Evolutionary conservation across 1,284 basidiomycete species (phyloP).

Genomic region (Cutaneotrichosporon spelunceum): DNA sequence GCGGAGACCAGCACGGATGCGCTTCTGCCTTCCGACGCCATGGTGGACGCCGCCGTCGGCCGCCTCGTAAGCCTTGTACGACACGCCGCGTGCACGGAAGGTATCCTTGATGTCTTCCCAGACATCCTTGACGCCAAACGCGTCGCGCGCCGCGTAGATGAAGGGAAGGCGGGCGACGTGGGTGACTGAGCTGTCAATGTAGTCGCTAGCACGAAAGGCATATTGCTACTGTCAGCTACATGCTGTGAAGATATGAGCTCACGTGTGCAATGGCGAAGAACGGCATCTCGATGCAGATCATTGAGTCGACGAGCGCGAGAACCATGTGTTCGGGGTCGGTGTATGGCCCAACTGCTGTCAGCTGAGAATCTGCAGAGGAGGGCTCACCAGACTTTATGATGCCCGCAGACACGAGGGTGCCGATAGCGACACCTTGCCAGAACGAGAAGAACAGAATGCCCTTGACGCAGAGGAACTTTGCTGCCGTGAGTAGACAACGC

Average conservation of each 20-base stretch:
- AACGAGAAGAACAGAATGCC: conserved; percentile 97
- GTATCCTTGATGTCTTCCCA: conserved; percentile 80
- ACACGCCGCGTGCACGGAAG: conserved; percentile 81
- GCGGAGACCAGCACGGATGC: conserved; percentile 83
- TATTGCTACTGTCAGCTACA: conserved; percentile 37
- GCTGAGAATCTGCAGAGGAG: neutral
- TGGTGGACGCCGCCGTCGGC: conserved; percentile 87
- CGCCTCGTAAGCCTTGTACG: conserved; percentile 93
- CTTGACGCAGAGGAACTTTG: conserved; percentile 97
- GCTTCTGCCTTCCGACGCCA: conserved; percentile 71
- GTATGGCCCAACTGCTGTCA: conserved; percentile 69
- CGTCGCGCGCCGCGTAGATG: conserved; percentile 79
- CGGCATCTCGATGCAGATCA: conserved; percentile 97
- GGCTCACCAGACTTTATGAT: conserved; percentile 62
- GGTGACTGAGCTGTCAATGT: conserved; percentile 63
- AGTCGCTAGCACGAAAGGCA: conserved; percentile 62
- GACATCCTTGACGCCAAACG: conserved; percentile 81
- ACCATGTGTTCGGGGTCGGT: conserved; percentile 87
- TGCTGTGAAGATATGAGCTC: conserved; percentile 8
- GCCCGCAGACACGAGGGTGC: conserved; percentile 78
- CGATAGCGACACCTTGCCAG: conserved; percentile 89
- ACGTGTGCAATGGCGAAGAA: conserved; percentile 87
- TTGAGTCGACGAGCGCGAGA: conserved; percentile 78
- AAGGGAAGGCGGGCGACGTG: conserved; percentile 84
- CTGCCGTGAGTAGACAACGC: conserved; percentile 52